phyloP scores from a whole-genome alignment of 2,329 filamentous ascomycete species.

The Aspergillus viridinutans region DNA sequence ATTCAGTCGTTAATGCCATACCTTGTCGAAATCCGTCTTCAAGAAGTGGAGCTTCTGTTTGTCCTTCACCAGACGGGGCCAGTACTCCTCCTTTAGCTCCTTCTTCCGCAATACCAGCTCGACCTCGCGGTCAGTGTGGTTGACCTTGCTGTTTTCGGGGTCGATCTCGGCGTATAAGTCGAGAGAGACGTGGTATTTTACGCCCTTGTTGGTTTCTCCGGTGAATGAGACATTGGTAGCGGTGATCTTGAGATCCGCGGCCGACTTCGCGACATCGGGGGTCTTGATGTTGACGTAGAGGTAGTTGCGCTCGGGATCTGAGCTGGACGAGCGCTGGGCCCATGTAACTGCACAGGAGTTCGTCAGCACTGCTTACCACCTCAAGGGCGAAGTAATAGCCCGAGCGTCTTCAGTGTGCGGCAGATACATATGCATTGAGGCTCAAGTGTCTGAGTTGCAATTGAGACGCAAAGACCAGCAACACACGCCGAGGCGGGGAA shows the following conservation, averaged over 20 bases:
- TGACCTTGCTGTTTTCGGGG: slow-evolving; percentile 72
- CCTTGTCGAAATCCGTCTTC: slow-evolving; percentile 98
- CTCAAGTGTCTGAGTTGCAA: slow-evolving; percentile 1
- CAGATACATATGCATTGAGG: not conserved
- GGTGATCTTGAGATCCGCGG: slow-evolving; percentile 79
- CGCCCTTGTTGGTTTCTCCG: slow-evolving; percentile 81
- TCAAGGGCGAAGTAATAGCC: slow-evolving; percentile 3
- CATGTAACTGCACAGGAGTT: slow-evolving; percentile 67
- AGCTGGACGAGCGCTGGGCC: slow-evolving; percentile 88
- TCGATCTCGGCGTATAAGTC: slow-evolving; percentile 92
- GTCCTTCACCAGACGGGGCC: slow-evolving; percentile 92
- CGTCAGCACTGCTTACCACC: not conserved
- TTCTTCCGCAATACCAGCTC: slow-evolving; percentile 95
- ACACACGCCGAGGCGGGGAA: slow-evolving; percentile 25
- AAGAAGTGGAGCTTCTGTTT: slow-evolving; percentile 87
- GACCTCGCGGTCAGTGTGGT: slow-evolving; percentile 83
- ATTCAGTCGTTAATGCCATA: slow-evolving; percentile 32
- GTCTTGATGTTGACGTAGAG: slow-evolving; percentile 90
- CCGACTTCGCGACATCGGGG: slow-evolving; percentile 71
- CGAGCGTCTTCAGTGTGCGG: not conserved
- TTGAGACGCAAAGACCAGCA: slow-evolving; percentile 7
- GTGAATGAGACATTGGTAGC: slow-evolving; percentile 73
- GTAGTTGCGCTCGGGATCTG: slow-evolving; percentile 83
- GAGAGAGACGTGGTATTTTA: slow-evolving; percentile 78
- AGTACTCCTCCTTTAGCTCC: slow-evolving; percentile 89